Evolutionary conservation across 345 rosid species (phyloP).

Genomic region (Boechera retrofracta): DNA sequence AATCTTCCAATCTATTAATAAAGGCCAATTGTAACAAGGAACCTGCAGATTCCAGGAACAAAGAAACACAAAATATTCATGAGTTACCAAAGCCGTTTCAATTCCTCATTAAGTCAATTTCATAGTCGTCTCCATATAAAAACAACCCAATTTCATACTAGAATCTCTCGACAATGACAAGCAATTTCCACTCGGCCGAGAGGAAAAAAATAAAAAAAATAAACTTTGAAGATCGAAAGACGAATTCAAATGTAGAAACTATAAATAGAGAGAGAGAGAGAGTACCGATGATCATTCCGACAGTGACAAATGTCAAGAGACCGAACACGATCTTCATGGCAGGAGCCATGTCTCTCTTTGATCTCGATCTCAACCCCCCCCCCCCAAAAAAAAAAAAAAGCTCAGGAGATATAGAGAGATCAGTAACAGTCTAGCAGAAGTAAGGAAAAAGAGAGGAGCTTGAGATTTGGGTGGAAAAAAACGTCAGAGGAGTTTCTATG

Average conservation of each 20-base stretch:
- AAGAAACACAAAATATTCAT: conserved; percentile 24
- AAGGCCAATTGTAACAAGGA: conserved; percentile 88
- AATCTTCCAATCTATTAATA: conserved; percentile 71
- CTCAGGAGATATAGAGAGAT: conserved; percentile 3
- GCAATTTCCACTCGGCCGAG: neutral
- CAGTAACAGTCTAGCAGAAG: conserved; percentile 19
- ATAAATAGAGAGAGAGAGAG: conserved; percentile 14
- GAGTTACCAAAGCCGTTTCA: conserved; percentile 36
- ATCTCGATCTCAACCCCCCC: conserved; percentile 12
- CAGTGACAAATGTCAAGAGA: conserved; percentile 80
- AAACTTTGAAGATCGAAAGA: neutral
- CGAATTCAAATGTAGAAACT: conserved; percentile 14
- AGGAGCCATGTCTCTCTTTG: conserved; percentile 57
- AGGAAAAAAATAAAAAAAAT: neutral
- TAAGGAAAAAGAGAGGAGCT: neutral
- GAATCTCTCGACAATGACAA: conserved; percentile 12
- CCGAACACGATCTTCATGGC: conserved; percentile 78
- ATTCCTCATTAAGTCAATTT: conserved; percentile 21
- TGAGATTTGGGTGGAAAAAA: conserved; percentile 39
- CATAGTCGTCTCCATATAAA: conserved; percentile 4
- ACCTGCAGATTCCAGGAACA: conserved; percentile 57
- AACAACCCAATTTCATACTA: neutral
- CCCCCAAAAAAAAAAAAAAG: neutral
- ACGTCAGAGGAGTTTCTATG: conserved; percentile 42
- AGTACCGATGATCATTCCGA: conserved; percentile 91